A percentile compares a stretch with the other conserved stretches of the same genome.
Conservation (phyloP, 2,329 filamentous ascomycete genomes). For the Metarhizium album region DNA sequence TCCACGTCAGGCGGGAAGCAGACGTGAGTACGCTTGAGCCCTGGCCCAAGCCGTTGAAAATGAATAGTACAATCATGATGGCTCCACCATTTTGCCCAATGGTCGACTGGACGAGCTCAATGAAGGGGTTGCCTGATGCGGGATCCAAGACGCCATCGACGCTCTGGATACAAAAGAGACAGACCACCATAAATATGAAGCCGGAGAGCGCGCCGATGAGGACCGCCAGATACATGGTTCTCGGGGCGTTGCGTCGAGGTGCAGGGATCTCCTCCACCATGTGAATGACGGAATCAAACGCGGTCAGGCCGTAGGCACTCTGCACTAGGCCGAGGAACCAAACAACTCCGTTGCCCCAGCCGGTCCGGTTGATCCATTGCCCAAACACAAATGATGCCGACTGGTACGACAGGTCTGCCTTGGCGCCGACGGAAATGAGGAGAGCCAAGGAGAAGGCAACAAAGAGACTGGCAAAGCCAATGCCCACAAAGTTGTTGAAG, state of each 20-base stretch:
- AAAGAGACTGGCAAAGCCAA: slow-evolving; percentile 41
- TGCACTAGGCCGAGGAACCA: slow-evolving; percentile 49
- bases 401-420: slow-evolving; percentile 32
- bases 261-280: slow-evolving; percentile 46
- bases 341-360: slow-evolving; percentile 44
- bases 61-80: slow-evolving; percentile 39
- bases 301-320: slow-evolving; percentile 43
- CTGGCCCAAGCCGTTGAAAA: slow-evolving; percentile 44
- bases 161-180: slow-evolving; percentile 38
- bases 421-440: slow-evolving; percentile 39
- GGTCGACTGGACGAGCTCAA: slow-evolving; percentile 31
- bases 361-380: slow-evolving; percentile 31
- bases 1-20: slow-evolving; percentile 41
- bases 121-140: slow-evolving; percentile 33
- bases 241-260: slow-evolving; percentile 38
- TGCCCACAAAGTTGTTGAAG: slow-evolving; percentile 46
- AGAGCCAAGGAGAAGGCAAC: slow-evolving; percentile 39
- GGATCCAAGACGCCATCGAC: slow-evolving; percentile 30
- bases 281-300: slow-evolving; percentile 48
- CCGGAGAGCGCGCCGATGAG: slow-evolving; percentile 36
- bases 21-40: slow-evolving; percentile 40
- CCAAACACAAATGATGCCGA: slow-evolving; percentile 41
- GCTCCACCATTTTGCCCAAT: slow-evolving; percentile 27
- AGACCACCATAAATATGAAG: slow-evolving; percentile 41
- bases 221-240: slow-evolving; percentile 41